Evolutionary conservation across 345 rosid species (phyloP).

Genomic region (Syzygium jambos): DNA sequence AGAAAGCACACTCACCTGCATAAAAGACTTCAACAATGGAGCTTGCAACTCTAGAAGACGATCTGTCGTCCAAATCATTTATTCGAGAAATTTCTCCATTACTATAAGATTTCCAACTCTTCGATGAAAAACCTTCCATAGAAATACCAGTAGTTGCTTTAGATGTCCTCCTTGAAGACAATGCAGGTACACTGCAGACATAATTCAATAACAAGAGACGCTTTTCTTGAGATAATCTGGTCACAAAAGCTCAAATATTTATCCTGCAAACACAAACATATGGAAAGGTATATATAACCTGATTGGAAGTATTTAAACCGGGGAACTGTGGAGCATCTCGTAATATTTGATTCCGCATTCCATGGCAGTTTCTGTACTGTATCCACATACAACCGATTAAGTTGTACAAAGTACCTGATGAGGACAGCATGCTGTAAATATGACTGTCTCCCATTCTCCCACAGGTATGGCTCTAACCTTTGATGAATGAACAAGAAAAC

Average conservation of each 20-base stretch:
- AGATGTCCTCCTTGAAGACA: slow-evolving; percentile 63
- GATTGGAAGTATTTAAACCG: slow-evolving; percentile 97
- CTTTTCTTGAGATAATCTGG: background rate
- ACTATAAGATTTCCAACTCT: slow-evolving; percentile 54
- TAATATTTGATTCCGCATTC: slow-evolving; percentile 85
- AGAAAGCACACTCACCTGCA: slow-evolving; percentile 51
- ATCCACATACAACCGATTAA: slow-evolving; percentile 82
- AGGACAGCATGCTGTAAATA: slow-evolving; percentile 92
- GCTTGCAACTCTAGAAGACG: slow-evolving; percentile 71
- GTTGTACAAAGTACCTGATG: slow-evolving; percentile 96
- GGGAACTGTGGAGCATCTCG: slow-evolving; percentile 90
- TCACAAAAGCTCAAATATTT: background rate
- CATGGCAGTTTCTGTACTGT: slow-evolving; percentile 81
- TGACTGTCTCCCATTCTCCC: slow-evolving; percentile 92
- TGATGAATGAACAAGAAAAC: background rate
- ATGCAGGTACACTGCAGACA: slow-evolving; percentile 62
- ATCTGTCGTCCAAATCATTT: slow-evolving; percentile 52
- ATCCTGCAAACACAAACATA: slow-evolving; percentile 4
- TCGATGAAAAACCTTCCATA: slow-evolving; percentile 41
- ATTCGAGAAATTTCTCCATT: slow-evolving; percentile 64
- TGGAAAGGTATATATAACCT: slow-evolving; percentile 29
- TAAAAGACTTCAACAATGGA: slow-evolving; percentile 85
- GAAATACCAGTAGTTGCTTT: slow-evolving; percentile 43
- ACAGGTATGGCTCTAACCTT: slow-evolving; percentile 89
- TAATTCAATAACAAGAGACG: background rate